phyloP scores from a whole-genome alignment of 2,329 filamentous ascomycete species.

The Hymenoscyphus linearis region DNA sequence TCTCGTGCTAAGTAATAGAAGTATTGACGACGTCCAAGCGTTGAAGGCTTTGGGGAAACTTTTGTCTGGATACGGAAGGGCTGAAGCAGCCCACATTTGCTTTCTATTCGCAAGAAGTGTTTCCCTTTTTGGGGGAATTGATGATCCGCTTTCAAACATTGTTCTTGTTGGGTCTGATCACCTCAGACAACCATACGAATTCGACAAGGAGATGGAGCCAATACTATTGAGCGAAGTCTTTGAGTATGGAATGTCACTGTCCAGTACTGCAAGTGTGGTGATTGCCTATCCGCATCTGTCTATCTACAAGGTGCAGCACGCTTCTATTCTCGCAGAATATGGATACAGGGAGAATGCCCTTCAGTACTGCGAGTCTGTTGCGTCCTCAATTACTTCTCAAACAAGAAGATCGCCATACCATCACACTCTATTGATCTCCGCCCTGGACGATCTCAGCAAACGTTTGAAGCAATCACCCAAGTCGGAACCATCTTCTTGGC shows the following conservation, averaged over 20 bases:
- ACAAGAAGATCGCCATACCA: constrained; percentile 86
- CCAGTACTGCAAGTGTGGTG: constrained; percentile 48
- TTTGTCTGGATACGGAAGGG: constrained; percentile 76
- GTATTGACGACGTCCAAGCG: constrained; percentile 69
- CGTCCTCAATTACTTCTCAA: constrained; percentile 67
- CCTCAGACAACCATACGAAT: constrained; percentile 61
- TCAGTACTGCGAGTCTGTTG: constrained; percentile 85
- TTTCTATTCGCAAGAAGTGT: constrained; percentile 75
- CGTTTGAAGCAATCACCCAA: constrained; percentile 81
- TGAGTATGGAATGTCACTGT: constrained; percentile 78
- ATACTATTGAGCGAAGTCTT: constrained; percentile 95
- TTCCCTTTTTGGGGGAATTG: constrained; percentile 72
- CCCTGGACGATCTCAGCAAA: constrained; percentile 77
- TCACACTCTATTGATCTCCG: constrained; percentile 65
- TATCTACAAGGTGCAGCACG: constrained; percentile 87
- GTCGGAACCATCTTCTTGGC: constrained; percentile 79
- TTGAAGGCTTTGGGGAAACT: constrained; percentile 76
- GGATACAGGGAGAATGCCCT: constrained; percentile 79
- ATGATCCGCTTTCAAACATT: constrained; percentile 74
- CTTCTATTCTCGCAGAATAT: constrained; percentile 75
- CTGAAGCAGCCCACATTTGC: constrained; percentile 90
- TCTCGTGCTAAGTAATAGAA: constrained; percentile 84
- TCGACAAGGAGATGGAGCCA: constrained; percentile 75
- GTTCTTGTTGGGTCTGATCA: constrained; percentile 85
- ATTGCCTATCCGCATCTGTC: constrained; percentile 74